A percentile compares a stretch with the other conserved stretches of the same genome.
Evolutionary conservation across 2,329 filamentous ascomycete genomes (phyloP).

Genomic region (Madurella mycetomatis): DNA sequence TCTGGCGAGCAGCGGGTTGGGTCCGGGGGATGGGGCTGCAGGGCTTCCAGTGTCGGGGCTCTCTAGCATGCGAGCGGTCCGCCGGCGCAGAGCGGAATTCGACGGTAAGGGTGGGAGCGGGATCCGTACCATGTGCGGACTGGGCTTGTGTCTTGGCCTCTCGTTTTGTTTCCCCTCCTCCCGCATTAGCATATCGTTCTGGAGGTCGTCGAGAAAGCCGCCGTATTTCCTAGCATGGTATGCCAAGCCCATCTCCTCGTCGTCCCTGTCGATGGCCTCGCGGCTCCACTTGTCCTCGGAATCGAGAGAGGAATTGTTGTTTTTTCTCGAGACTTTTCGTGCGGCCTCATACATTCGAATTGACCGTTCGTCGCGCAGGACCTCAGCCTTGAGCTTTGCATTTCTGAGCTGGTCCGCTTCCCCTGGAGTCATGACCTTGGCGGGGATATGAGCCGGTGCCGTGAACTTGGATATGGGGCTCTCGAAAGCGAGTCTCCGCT

Average conservation of each 20-base stretch:
- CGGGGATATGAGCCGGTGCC: slow-evolving; percentile 18
- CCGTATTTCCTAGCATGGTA: slow-evolving; percentile 18
- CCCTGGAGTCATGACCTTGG: slow-evolving; percentile 14
- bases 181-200: slow-evolving; percentile 11
- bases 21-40: neutral
- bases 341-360: slow-evolving; percentile 8
- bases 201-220: slow-evolving; percentile 16
- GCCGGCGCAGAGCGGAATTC: slow-evolving; percentile 5
- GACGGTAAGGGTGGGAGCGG: slow-evolving; percentile 9
- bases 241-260: slow-evolving; percentile 18
- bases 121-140: slow-evolving; percentile 10
- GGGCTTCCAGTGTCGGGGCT: slow-evolving; percentile 4
- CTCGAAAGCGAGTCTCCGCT: slow-evolving; percentile 21
- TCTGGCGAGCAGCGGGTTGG: slow-evolving; percentile 2
- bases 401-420: slow-evolving; percentile 10
- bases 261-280: slow-evolving; percentile 14
- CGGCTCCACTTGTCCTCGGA: slow-evolving; percentile 6
- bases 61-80: neutral
- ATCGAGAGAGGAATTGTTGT: neutral
- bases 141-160: neutral
- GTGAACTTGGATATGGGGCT: slow-evolving; percentile 21
- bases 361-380: slow-evolving; percentile 16
- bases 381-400: slow-evolving; percentile 13
- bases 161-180: slow-evolving; percentile 9
- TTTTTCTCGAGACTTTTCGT: slow-evolving; percentile 1